phyloP scores from a whole-genome alignment of 768 basidiomycete genomes.

The Sarcomyxa edulis region DNA sequence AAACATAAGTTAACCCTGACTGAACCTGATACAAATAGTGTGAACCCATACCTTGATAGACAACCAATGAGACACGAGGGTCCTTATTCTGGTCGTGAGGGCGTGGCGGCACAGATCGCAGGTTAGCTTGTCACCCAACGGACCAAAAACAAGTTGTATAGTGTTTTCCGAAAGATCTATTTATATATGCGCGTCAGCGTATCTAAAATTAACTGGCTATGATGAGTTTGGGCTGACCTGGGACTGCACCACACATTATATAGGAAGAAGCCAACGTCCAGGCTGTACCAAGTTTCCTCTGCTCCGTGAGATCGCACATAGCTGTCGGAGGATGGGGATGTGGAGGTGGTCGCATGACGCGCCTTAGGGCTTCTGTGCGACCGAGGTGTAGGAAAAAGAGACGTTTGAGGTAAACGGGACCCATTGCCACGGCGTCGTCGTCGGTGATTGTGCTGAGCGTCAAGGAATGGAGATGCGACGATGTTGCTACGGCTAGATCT shows the following conservation, averaged over 20 bases:
- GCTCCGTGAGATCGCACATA: conserved; percentile 65
- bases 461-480: conserved; percentile 70
- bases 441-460: conserved; percentile 66
- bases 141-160: conserved; percentile 68
- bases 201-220: neutral
- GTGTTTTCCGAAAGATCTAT: conserved; percentile 65
- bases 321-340: conserved; percentile 69
- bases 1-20: too few relatives aligned
- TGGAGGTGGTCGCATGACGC: conserved; percentile 70
- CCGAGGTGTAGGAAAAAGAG: conserved; percentile 84
- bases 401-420: conserved; percentile 72
- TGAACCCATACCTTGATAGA: conserved; percentile 71
- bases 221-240: conserved; percentile 45
- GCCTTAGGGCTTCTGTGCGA: conserved; percentile 75
- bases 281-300: conserved; percentile 74
- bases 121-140: conserved; percentile 60
- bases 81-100: conserved; percentile 62
- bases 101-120: conserved; percentile 66
- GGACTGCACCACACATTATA: conserved; percentile 78
- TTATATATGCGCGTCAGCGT: conserved; percentile 7
- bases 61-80: conserved; percentile 71
- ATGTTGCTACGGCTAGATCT: conserved; percentile 71
- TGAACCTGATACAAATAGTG: too few relatives aligned
- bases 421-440: conserved; percentile 63
- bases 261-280: conserved; percentile 83